A percentile compares a stretch with the other conserved stretches of the same genome.
Conservation (phyloP, 2,329 filamentous ascomycete species). For the Trichoderma citrinoviride region DNA sequence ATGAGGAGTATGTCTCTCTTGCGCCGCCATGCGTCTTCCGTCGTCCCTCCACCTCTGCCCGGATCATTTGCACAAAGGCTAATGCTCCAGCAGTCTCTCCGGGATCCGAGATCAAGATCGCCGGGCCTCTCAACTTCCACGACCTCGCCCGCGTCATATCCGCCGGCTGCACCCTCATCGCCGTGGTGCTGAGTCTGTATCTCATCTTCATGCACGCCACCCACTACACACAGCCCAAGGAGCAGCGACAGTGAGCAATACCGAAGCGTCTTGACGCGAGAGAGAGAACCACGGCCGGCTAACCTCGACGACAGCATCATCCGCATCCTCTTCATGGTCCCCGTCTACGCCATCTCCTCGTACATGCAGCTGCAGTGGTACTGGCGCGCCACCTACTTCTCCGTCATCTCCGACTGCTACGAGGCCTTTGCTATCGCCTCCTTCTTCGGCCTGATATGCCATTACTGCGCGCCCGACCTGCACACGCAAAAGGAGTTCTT, state of each 20-base stretch:
- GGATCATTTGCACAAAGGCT: neutral
- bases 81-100: constrained; percentile 34
- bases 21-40: neutral
- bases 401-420: constrained; percentile 80
- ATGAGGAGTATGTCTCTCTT: constrained; percentile 39
- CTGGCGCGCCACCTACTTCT: constrained; percentile 74
- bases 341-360: constrained; percentile 72
- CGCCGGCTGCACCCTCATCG: constrained; percentile 48
- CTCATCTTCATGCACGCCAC: constrained; percentile 58
- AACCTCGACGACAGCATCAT: constrained; percentile 60
- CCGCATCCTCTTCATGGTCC: constrained; percentile 84
- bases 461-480: constrained; percentile 73
- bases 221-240: constrained; percentile 59
- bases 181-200: constrained; percentile 53
- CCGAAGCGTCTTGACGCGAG: neutral
- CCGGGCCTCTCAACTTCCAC: constrained; percentile 53
- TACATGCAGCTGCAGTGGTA: constrained; percentile 74
- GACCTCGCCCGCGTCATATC: constrained; percentile 52
- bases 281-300: neutral
- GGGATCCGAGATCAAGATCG: constrained; percentile 45
- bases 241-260: constrained; percentile 55
- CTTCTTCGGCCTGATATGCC: constrained; percentile 80
- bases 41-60: neutral
- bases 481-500: constrained; percentile 84
- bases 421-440: constrained; percentile 85